Conservation (phyloP, 1,284 basidiomycete genomes). For the Cutaneotrichosporon cavernicola region DNA sequence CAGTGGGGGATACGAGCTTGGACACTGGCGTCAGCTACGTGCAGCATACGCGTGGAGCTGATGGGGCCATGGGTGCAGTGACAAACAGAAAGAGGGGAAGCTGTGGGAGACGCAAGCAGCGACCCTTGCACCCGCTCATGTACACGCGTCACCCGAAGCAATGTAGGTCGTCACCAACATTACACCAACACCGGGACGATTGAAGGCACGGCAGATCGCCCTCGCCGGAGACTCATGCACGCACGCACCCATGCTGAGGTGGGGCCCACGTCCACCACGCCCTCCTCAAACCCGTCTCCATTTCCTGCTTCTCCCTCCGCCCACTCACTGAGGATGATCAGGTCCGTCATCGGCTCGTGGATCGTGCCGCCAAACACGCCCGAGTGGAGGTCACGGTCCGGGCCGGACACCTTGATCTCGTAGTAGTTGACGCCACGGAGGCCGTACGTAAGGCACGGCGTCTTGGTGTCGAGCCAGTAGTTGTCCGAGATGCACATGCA, state of each 20-base stretch:
- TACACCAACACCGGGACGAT: too few relatives aligned
- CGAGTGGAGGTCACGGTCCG: conserved; percentile 86
- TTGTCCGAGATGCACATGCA: conserved; percentile 80
- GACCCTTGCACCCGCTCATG: too few relatives aligned
- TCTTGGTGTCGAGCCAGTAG: conserved; percentile 56
- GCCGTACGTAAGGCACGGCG: conserved; percentile 56
- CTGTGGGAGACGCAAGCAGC: not conserved
- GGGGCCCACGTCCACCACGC: not conserved
- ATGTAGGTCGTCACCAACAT: too few relatives aligned
- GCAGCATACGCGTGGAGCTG: not conserved
- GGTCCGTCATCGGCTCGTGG: conserved; percentile 75
- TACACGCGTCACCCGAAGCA: too few relatives aligned
- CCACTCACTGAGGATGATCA: conserved; percentile 55
- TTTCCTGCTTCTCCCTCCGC: too few relatives aligned
- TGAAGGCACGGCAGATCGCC: too few relatives aligned
- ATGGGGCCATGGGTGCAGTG: not conserved
- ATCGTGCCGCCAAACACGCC: conserved; percentile 84
- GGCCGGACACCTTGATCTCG: conserved; percentile 78
- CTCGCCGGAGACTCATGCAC: too few relatives aligned
- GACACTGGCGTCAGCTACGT: conserved; percentile 51
- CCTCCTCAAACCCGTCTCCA: not conserved
- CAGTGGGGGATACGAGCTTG: conserved; percentile 78
- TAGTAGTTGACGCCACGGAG: conserved; percentile 86
- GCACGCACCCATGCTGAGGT: too few relatives aligned
- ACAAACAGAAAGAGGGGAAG: not conserved